phyloP scores from a whole-genome alignment of 306 rosid species.

The Dalbergia cochinchinensis region DNA sequence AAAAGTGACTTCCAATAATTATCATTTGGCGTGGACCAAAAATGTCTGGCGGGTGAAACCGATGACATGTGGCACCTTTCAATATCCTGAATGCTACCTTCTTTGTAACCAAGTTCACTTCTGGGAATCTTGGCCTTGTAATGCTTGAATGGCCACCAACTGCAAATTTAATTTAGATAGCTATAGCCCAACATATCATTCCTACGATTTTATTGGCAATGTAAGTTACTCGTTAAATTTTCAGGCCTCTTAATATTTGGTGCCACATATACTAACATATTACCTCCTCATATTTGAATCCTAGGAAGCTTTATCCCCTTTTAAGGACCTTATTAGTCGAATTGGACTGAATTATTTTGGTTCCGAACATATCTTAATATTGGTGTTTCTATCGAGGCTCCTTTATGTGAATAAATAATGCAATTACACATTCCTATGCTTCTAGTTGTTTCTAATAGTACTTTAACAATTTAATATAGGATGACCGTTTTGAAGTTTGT shows the following conservation, averaged over 20 bases:
- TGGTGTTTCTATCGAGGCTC: too few relatives aligned
- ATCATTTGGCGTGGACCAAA: conserved; percentile 15
- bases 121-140: conserved; percentile 14
- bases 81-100: conserved; percentile 41
- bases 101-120: background rate
- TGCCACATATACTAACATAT: background rate
- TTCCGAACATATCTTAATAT: too few relatives aligned
- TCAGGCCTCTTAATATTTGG: background rate
- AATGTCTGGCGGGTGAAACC: conserved; percentile 11
- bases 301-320: too few relatives aligned
- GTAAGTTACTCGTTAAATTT: background rate
- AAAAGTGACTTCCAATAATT: conserved; percentile 34
- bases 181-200: background rate
- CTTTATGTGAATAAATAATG: conserved; percentile 1
- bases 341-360: too few relatives aligned
- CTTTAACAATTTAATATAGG: background rate
- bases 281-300: too few relatives aligned
- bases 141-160: conserved; percentile 8
- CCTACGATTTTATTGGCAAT: background rate
- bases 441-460: background rate
- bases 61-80: conserved; percentile 44
- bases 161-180: background rate
- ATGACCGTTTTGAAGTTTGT: background rate
- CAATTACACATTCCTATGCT: background rate
- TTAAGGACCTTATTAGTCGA: too few relatives aligned